A percentile compares a stretch with the other conserved stretches of the same genome.
These are phyloP conservation scores for Botrytis galanthina DNA, from an alignment of 2,329 filamentous ascomycete genomes.

Conservation along the genomic window DNA sequence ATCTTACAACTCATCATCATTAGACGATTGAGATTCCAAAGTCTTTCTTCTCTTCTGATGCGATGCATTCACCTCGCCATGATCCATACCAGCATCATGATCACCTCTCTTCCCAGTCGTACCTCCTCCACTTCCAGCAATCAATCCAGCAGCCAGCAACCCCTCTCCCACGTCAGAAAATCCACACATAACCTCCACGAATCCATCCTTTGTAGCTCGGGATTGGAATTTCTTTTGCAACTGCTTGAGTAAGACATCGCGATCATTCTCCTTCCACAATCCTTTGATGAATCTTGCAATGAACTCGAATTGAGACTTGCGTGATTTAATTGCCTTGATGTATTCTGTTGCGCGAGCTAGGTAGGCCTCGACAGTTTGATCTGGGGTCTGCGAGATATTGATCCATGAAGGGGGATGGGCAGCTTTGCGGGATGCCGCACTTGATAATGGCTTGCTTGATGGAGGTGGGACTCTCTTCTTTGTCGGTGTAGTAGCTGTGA, in stretches of 20 bases:
- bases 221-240: neutral
- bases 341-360: neutral
- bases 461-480: neutral
- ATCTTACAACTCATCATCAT: constrained; percentile 11
- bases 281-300: constrained; percentile 13
- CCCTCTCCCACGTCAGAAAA: constrained; percentile 8
- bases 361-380: neutral
- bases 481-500: neutral
- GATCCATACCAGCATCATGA: neutral
- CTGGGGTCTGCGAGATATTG: constrained; percentile 1
- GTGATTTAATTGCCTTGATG: neutral
- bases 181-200: constrained; percentile 10
- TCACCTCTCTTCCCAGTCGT: neutral
- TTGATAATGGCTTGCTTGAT: neutral
- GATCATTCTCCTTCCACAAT: neutral
- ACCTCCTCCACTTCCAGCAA: neutral
- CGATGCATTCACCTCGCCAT: neutral
- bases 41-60: neutral
- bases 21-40: neutral
- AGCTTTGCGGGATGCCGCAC: neutral
- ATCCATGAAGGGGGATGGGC: neutral
- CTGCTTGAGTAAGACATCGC: neutral
- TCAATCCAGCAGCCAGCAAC: neutral
- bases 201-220: constrained; percentile 8
- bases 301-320: neutral